A percentile compares a stretch with the other conserved stretches of the same genome.
phyloP scores from a whole-genome alignment of 805 yeast species.

The Lachancea cidri region DNA sequence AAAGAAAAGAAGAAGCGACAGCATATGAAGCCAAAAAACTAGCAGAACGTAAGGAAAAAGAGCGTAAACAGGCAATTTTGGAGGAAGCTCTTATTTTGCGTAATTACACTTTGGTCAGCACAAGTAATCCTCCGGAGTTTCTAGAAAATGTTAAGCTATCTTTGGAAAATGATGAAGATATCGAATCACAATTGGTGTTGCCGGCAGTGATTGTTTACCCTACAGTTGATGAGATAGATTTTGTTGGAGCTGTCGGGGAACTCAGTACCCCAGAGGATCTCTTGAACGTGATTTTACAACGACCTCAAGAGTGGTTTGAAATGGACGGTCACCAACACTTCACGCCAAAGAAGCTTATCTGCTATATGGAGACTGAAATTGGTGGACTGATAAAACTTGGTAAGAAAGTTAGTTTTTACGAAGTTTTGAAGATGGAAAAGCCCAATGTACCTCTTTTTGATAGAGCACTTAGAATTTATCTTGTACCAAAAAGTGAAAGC shows the following conservation, averaged over 20 bases:
- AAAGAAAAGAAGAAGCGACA: slow-evolving; percentile 35
- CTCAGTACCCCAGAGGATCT: slow-evolving; percentile 60
- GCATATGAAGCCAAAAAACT: slow-evolving; percentile 25
- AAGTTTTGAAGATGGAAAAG: slow-evolving; percentile 53
- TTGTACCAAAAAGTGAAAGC: slow-evolving; percentile 70
- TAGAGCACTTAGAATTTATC: slow-evolving; percentile 60
- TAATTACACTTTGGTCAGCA: slow-evolving; percentile 45
- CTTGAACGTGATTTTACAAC: slow-evolving; percentile 52
- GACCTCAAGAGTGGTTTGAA: slow-evolving; percentile 67
- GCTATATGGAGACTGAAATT: slow-evolving; percentile 71
- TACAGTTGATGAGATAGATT: slow-evolving; percentile 76
- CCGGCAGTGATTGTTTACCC: slow-evolving; percentile 84
- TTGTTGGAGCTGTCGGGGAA: slow-evolving; percentile 71
- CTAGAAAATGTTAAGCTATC: slow-evolving; percentile 48
- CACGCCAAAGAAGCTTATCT: slow-evolving; percentile 52
- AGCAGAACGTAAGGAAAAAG: slow-evolving; percentile 32
- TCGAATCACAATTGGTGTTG: slow-evolving; percentile 71
- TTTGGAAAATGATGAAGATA: slow-evolving; percentile 61
- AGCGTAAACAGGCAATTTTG: slow-evolving; percentile 40
- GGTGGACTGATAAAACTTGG: slow-evolving; percentile 89
- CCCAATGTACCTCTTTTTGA: slow-evolving; percentile 78
- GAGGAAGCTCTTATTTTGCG: slow-evolving; percentile 59
- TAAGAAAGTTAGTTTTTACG: slow-evolving; percentile 61
- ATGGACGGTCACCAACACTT: slow-evolving; percentile 57
- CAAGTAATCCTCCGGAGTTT: slow-evolving; percentile 51